Evolutionary conservation across 345 rosid genomes (phyloP).

Genomic region (Kernera saxatilis): DNA sequence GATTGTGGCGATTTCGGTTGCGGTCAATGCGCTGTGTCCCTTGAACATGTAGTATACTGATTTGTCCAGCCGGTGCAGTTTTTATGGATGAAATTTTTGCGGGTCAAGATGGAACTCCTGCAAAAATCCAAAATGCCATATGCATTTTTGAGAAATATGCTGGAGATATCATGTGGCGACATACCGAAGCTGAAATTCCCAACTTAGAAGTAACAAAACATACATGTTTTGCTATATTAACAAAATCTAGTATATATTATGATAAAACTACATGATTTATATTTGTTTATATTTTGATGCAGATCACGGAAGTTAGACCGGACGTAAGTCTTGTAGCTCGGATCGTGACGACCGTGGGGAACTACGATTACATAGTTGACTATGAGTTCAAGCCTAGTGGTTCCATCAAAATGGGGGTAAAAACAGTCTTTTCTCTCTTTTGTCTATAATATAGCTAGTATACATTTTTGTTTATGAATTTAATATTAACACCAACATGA

Average conservation of each 20-base stretch:
- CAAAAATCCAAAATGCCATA: conserved; percentile 27
- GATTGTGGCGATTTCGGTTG: conserved; percentile 50
- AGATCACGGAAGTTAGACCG: conserved; percentile 50
- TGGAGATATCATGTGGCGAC: conserved; percentile 40
- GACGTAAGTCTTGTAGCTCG: conserved; percentile 52
- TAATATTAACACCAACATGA: background rate
- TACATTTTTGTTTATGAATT: background rate
- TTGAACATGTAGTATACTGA: conserved; percentile 41
- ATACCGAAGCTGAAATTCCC: conserved; percentile 27
- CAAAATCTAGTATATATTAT: background rate
- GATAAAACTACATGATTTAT: background rate
- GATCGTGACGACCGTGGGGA: conserved; percentile 43
- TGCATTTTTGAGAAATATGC: conserved; percentile 58
- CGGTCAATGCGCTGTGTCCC: conserved; percentile 38
- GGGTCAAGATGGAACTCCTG: conserved; percentile 37
- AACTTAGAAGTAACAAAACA: conserved; percentile 4
- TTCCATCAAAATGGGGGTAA: conserved; percentile 46
- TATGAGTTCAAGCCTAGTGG: conserved; percentile 53
- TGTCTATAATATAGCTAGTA: background rate
- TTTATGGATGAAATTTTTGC: conserved; percentile 44
- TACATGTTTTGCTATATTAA: background rate
- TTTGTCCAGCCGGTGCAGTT: conserved; percentile 48
- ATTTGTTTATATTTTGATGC: background rate
- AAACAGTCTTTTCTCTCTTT: background rate
- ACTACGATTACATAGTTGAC: conserved; percentile 43